Base-by-base conservation (phyloP, 495 filamentous ascomycete species). In the Aspergillus biplanus region DNA sequence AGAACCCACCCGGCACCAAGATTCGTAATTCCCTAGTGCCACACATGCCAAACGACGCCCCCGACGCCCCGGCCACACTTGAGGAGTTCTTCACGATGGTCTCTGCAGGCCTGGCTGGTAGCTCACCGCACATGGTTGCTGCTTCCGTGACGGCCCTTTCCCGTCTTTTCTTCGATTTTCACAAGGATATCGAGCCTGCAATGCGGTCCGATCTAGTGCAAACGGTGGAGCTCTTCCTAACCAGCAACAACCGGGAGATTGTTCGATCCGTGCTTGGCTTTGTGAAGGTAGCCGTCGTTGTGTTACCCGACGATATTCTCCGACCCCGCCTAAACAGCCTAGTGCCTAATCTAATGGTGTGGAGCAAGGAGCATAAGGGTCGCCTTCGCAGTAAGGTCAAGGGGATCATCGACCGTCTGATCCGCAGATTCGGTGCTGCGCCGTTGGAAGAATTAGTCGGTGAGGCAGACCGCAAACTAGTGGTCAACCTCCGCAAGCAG, bases 51-150 rank as follows among this genome's bases (percentile, higher is more conserved):
- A 77, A 86, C 37, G 84, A 94, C 71, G 87, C 92, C 2, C 90
- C 92, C n/a, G 77, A 84, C 57, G 92, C 88, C 3, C 71, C 82
- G 13, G 93, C 94, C 7, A 90, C 83, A 13, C 82, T 98, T 33
- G 93, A 97, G 67, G 95, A 98, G 72, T 97, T 96, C 75, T 91
- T 97, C 83, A 97, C 93, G 46, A 99, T 99, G 94, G 89, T 99
- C 35, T 93, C 91, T 52, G 96, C 95, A 21, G 95, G 96, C 73
- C 86, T 99, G 34, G 95, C 94, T 2, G 94, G 92, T 47, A 87
- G 83, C 62, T 91, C 92, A 16, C 93, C 95, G 42, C 95, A 98
- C 78, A 97, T 97, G 92, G 89, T 97, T 62, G 93, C 90, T 7
- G 95, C 95, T 6, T 90, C 89, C 9, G 93, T 99, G 71, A 97